phyloP scores from a whole-genome alignment of 176 grass and related monocot genomes.

The Juncus inflexus region DNA sequence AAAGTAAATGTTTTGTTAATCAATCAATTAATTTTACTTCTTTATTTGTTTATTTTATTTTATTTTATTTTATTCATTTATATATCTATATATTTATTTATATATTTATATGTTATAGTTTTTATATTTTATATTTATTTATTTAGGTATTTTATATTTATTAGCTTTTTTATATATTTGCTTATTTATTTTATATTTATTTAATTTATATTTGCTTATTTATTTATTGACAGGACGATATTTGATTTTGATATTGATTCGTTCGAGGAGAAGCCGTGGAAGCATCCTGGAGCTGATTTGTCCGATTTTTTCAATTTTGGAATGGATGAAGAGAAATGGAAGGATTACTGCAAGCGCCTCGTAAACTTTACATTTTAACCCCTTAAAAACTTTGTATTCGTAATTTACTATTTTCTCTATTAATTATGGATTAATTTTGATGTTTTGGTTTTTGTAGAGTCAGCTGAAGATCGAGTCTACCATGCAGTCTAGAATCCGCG shows the following conservation, averaged over 20 bases:
- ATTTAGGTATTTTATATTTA: not conserved
- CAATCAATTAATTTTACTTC: not conserved
- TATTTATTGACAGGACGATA: slow-evolving; percentile 45
- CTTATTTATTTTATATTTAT: not conserved
- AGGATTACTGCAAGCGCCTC: slow-evolving; percentile 88
- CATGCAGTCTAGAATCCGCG: slow-evolving; percentile 99
- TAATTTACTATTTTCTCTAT: not conserved
- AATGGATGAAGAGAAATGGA: slow-evolving; percentile 89
- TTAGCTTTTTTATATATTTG: too few relatives aligned
- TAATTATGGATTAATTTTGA: not conserved
- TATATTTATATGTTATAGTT: not conserved
- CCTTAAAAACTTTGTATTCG: not conserved
- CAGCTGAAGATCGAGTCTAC: slow-evolving; percentile 87
- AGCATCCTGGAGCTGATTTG: slow-evolving; percentile 70
- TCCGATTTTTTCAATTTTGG: slow-evolving; percentile 95
- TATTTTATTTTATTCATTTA: not conserved
- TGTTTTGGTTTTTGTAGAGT: slow-evolving; percentile 47
- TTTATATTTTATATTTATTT: not conserved
- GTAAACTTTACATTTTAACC: slow-evolving; percentile 36
- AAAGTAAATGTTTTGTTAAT: slow-evolving; percentile 58
- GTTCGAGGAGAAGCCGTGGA: slow-evolving; percentile 99
- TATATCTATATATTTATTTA: not conserved
- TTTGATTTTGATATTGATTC: slow-evolving; percentile 82
- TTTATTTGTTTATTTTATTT: not conserved
- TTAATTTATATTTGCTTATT: not conserved